Evolutionary conservation across 106 monocot genomes (phyloP), one percentile per base, ranked within the genome.

Genomic region (Dioscorea dumetorum): DNA sequence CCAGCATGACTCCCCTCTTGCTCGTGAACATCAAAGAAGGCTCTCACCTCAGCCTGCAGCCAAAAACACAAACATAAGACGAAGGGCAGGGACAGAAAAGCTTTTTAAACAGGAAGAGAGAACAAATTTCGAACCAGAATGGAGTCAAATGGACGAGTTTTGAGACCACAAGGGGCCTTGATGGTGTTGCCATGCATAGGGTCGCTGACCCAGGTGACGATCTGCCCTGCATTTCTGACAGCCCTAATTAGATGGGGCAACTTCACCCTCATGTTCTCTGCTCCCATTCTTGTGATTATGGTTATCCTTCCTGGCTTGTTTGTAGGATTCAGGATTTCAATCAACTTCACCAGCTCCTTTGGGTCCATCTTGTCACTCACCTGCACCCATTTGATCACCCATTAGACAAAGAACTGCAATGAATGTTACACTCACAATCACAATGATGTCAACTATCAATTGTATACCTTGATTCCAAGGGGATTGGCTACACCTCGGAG

Each of bases 111-210:
- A 54, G 0, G 54, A 60, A 61, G 0, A 58, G 17, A 20, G 65
- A 12, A 63, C 49, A 1, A 49, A 53, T 15, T 14, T 14, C n/a
- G 33, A 81, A 86, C 90, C 86, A 80, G 71, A 54, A 90, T 90
- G 28, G 86, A 68, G 57, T 90, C 90, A 53, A 90, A 90, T 3
- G 88, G 85, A 60, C 92, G 88, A 65, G 92, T 92, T 69, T 92
- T 88, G 72, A 88, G 88, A 12, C 92, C 92, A 48, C 85, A 92
- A 12, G 92, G 92, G 10, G 92, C 88, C 60, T 88, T 92, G 71
- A 88, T 92, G 50, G 92, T 92, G 85, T 92, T 92, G 8, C 92
- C 92, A 22, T 92, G 92, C 92, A 92, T 92, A 4, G 92, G 92
- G 33, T 92, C 92, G 17, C 80, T 77, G 53, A 87, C 80, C 87